Conservation (phyloP, 2,329 filamentous ascomycete genomes). For the Knoxdaviesia proteae region DNA sequence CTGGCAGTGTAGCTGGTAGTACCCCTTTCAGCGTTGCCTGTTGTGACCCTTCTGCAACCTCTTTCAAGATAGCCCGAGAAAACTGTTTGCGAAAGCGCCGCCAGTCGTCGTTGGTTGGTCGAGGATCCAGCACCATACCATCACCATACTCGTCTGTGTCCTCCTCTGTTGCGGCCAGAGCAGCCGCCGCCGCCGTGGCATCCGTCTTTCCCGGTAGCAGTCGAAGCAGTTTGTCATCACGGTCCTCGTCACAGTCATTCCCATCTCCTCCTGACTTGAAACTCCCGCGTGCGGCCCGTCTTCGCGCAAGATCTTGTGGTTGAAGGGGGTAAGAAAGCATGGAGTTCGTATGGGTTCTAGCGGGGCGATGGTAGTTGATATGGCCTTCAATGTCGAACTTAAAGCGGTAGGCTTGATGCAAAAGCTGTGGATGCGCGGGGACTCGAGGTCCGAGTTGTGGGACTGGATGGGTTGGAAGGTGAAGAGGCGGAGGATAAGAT, state of each 20-base stretch:
- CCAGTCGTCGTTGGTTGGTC: constrained; percentile 20
- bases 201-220: constrained; percentile 4
- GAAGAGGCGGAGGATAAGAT: too few relatives aligned
- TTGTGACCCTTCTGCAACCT: too few relatives aligned
- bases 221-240: constrained; percentile 7
- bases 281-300: too few relatives aligned
- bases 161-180: too few relatives aligned
- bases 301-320: too few relatives aligned
- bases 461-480: too few relatives aligned
- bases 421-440: constrained; percentile 13
- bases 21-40: too few relatives aligned
- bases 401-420: constrained; percentile 23
- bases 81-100: constrained; percentile 15
- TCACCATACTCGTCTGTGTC: too few relatives aligned
- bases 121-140: constrained; percentile 14
- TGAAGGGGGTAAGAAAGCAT: constrained; percentile 16
- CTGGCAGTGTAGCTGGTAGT: too few relatives aligned
- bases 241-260: constrained; percentile 10
- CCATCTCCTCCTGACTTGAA: too few relatives aligned
- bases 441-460: not conserved
- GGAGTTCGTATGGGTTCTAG: constrained; percentile 20
- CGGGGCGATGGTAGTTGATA: constrained; percentile 19
- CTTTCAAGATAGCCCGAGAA: constrained; percentile 10
- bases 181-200: not conserved
- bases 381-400: constrained; percentile 25